Percentiles rank a stretch among this genome's conserved stretches.
Conservation (phyloP, 176 grass and related monocot species). For the Lolium perenne region DNA sequence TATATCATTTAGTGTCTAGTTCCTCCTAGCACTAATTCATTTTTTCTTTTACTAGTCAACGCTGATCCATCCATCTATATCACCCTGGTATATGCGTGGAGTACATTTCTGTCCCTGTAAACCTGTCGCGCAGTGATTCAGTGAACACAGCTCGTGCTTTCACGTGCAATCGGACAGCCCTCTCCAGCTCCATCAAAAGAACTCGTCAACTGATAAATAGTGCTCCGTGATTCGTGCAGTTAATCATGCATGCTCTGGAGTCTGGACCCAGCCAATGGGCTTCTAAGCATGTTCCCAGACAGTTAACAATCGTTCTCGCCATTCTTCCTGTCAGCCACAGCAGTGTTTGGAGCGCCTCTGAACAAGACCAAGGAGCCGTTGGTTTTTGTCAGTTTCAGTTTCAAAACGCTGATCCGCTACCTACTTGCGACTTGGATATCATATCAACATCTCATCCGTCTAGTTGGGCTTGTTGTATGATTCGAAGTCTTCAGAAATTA, state of each 20-base stretch:
- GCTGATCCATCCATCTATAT: not conserved
- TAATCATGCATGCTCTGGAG: not conserved
- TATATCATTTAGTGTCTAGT: too few relatives aligned
- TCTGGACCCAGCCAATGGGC: not conserved
- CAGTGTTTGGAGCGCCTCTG: slow-evolving; percentile 2
- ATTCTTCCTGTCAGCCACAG: slow-evolving; percentile 1
- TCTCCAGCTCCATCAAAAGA: not conserved
- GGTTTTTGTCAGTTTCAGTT: not conserved
- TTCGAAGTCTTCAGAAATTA: not conserved
- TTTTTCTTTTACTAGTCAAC: not conserved
- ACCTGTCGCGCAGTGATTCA: not conserved
- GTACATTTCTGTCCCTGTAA: not conserved
- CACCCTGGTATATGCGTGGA: not conserved
- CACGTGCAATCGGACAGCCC: slow-evolving; percentile 21
- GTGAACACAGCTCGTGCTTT: slow-evolving; percentile 17
- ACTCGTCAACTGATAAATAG: not conserved
- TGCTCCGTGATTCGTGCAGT: slow-evolving; percentile 24
- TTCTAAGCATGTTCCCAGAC: not conserved
- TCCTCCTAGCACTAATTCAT: too few relatives aligned
- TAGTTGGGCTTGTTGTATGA: not conserved
- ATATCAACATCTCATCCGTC: not conserved
- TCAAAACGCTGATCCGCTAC: not conserved
- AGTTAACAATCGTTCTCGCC: not conserved
- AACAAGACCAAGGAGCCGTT: slow-evolving; percentile 25
- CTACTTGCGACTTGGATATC: not conserved